Base-by-base conservation (phyloP, 345 rosid species). In the Citrus medica region DNA sequence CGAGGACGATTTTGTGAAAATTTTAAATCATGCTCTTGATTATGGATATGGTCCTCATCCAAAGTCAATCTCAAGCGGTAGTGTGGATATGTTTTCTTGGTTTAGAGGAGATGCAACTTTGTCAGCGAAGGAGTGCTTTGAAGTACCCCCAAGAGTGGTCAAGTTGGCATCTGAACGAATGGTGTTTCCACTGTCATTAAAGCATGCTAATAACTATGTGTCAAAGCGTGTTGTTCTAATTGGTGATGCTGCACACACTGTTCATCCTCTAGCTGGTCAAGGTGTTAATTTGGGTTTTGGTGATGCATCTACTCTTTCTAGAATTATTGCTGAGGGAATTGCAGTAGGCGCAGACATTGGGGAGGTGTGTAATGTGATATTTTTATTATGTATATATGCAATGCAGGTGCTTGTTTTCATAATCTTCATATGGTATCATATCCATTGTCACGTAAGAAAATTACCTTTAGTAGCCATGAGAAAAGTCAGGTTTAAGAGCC, bases 231-330 rank as follows among this genome's bases (percentile, higher is more conserved):
- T 90, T 66, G 98, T 85, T 79, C 91, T 95, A 24, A 67, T 93
- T 17, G 98, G 98, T 60, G 99, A 92, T 87, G 98, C 98, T 13
- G 98, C 99, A 59, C 99, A 94, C 69, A 89, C 98, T 17, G 93
- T 96, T 75, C 98, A 94, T 82, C 99, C 99, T 9, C 85, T 94
- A 83, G 99, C 98, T 42, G 99, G 98, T 78, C 99, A 96, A 85
- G 98, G 98, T 77, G 99, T 94, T 30, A 94, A 96, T 87, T 75
- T 96, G 86, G 98, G 98, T 63, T 93, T 93, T 77, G 95, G 91
- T 65, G 98, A 95, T 78, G 96, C 97, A 63, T 86, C 74, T 71
- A 78, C 92, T 71, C 97, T 96, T 85, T 89, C 97, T 14, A 88
- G 85, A 82, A 83, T 88, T 62, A 85, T 96, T 60, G 83, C 90